Percentiles rank a stretch among this genome's conserved stretches.
These are phyloP conservation scores for Phylloporus rhodoxanthus DNA, from an alignment of 768 basidiomycete species.

Conservation along the genomic window DNA sequence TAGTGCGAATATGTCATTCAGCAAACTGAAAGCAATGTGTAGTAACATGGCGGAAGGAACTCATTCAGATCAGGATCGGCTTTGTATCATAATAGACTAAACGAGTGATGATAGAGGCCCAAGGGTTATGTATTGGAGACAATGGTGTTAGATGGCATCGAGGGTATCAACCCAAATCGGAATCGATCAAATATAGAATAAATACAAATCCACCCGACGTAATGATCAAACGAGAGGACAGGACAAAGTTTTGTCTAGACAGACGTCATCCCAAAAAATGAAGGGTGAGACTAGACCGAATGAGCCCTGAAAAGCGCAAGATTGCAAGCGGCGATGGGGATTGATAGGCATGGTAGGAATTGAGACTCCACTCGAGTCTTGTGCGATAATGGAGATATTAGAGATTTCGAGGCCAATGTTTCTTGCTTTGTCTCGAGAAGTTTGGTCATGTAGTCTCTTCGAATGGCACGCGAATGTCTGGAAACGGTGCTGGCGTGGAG, in stretches of 20 bases:
- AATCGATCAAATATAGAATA: slow-evolving; percentile 17
- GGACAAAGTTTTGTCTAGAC: slow-evolving; percentile 17
- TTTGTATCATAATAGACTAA: not conserved
- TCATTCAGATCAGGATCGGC: not conserved
- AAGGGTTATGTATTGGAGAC: not conserved
- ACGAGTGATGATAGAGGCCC: not conserved
- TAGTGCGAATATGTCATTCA: too few relatives aligned
- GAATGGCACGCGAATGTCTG: slow-evolving; percentile 4
- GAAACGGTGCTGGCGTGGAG: slow-evolving; percentile 14
- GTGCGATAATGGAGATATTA: slow-evolving; percentile 4
- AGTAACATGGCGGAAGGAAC: not conserved
- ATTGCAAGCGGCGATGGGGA: slow-evolving; percentile 4
- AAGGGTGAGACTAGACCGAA: not conserved
- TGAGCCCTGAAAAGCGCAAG: slow-evolving; percentile 2
- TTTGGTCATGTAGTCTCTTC: slow-evolving; percentile 3
- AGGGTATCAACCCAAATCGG: slow-evolving; percentile 1
- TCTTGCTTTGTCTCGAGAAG: slow-evolving; percentile 8
- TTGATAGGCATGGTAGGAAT: slow-evolving; percentile 3
- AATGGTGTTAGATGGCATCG: too few relatives aligned
- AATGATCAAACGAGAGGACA: slow-evolving; percentile 30
- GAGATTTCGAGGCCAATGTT: slow-evolving; percentile 6
- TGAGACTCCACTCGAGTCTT: not conserved
- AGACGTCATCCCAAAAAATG: slow-evolving; percentile 18
- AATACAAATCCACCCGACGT: slow-evolving; percentile 21
- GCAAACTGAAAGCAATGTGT: too few relatives aligned